These are phyloP conservation scores for Nitzschia inconspicua DNA, from an alignment of 108 stramenopile species.

Conservation along the genomic window DNA sequence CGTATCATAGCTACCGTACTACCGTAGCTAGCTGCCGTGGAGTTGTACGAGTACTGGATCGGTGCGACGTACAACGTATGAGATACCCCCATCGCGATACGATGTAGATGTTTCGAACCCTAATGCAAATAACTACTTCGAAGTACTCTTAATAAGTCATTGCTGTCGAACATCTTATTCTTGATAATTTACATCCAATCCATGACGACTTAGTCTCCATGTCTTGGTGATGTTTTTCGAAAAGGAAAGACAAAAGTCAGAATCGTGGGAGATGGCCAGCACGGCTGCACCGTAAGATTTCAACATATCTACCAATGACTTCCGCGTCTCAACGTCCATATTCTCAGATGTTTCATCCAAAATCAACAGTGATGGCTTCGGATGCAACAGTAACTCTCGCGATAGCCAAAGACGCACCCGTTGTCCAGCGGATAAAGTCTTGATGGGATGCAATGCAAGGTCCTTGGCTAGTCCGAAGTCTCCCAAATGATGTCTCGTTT, in stretches of 20 bases:
- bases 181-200: too few species aligned
- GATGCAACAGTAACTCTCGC: conserved; percentile 4
- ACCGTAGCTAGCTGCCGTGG: too few species aligned
- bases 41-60: too few species aligned
- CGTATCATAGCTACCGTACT: too few species aligned
- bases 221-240: not conserved
- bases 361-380: conserved; percentile 30
- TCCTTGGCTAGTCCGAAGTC: conserved; percentile 29
- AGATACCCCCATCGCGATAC: too few species aligned
- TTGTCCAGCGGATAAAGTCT: conserved; percentile 50
- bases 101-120: too few species aligned
- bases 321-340: conserved; percentile 38
- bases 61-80: too few species aligned
- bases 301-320: conserved; percentile 28
- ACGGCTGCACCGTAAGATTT: conserved; percentile 28
- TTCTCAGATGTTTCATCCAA: conserved; percentile 58
- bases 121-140: too few species aligned
- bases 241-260: conserved; percentile 37
- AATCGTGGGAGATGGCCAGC: conserved; percentile 43
- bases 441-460: conserved; percentile 30
- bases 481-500: conserved; percentile 41
- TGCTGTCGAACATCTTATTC: too few species aligned
- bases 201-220: not conserved
- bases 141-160: too few species aligned
- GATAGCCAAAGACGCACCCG: conserved; percentile 54